A percentile compares a stretch with the other conserved stretches of the same genome.
phyloP scores from a whole-genome alignment of 2,329 filamentous ascomycete genomes.

The Nannizziopsis barbatae region DNA sequence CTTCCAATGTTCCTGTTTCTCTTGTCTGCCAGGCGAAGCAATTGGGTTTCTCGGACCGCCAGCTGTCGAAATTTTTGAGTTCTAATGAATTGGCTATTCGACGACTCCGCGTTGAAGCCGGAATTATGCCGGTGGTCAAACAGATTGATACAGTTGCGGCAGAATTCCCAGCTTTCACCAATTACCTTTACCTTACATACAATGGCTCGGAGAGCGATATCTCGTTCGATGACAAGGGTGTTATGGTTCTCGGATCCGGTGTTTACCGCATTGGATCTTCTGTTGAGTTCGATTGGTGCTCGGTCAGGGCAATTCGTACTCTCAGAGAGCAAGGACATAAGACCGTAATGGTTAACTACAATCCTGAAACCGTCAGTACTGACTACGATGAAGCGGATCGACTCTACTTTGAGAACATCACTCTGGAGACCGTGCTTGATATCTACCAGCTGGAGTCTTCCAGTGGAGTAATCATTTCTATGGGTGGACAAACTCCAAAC shows the following conservation, averaged over 20 bases:
- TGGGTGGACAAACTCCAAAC: constrained; percentile 96
- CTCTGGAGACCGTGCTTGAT: constrained; percentile 77
- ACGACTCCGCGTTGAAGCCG: constrained; percentile 69
- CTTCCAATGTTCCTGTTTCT: constrained; percentile 52
- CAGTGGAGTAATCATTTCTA: constrained; percentile 77
- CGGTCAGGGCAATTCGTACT: constrained; percentile 84
- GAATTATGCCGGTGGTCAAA: constrained; percentile 83
- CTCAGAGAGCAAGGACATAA: constrained; percentile 74
- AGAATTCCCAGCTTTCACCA: constrained; percentile 87
- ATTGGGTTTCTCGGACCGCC: constrained; percentile 85
- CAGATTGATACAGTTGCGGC: constrained; percentile 98
- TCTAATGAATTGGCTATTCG: constrained; percentile 89
- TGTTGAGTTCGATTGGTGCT: constrained; percentile 99
- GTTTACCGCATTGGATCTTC: constrained; percentile 96
- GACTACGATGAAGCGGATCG: constrained; percentile 93
- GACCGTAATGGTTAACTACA: constrained; percentile 93
- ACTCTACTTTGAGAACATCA: constrained; percentile 94
- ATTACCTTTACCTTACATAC: constrained; percentile 95
- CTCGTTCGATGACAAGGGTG: constrained; percentile 72
- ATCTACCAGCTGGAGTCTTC: constrained; percentile 83
- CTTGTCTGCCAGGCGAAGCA: constrained; percentile 78
- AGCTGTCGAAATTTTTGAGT: constrained; percentile 86
- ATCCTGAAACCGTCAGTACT: constrained; percentile 78
- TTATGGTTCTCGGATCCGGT: constrained; percentile 93
- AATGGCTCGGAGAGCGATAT: constrained; percentile 82